These are phyloP conservation scores for Apiospora phragmitis DNA, from an alignment of 2,329 filamentous ascomycete species.

Conservation along the genomic window DNA sequence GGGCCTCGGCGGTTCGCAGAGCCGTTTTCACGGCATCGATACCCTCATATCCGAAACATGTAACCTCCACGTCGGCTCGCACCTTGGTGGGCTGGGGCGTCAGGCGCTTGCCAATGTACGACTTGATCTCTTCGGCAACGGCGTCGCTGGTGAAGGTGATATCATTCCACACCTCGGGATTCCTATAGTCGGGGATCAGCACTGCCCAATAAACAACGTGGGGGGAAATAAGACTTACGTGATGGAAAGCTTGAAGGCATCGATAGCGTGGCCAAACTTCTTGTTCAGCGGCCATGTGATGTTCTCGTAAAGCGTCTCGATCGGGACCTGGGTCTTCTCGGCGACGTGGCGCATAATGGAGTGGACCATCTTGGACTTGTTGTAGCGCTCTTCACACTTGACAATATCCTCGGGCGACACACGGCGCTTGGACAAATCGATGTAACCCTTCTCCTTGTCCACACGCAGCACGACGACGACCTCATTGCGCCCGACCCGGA, in stretches of 20 bases:
- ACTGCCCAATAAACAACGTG: neutral
- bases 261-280: constrained; percentile 94
- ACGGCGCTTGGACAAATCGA: constrained; percentile 97
- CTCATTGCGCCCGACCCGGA: constrained; percentile 95
- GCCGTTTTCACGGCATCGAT: constrained; percentile 98
- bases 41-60: constrained; percentile 92
- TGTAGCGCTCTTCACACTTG: constrained; percentile 98
- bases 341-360: constrained; percentile 98
- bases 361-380: constrained; percentile 99
- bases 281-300: constrained; percentile 98
- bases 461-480: constrained; percentile 98
- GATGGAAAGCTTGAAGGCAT: constrained; percentile 99
- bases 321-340: constrained; percentile 93
- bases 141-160: constrained; percentile 84
- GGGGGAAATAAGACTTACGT: constrained; percentile 59
- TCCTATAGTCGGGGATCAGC: constrained; percentile 49
- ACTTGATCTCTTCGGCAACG: constrained; percentile 85
- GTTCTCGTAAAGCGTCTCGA: constrained; percentile 89
- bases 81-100: constrained; percentile 99
- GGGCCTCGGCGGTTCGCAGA: constrained; percentile 84
- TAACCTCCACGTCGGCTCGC: constrained; percentile 95
- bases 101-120: constrained; percentile 94
- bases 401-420: constrained; percentile 97
- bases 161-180: constrained; percentile 94
- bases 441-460: constrained; percentile 99